Conservation (phyloP, 805 yeast genomes). For the Candida dajiaensis region DNA sequence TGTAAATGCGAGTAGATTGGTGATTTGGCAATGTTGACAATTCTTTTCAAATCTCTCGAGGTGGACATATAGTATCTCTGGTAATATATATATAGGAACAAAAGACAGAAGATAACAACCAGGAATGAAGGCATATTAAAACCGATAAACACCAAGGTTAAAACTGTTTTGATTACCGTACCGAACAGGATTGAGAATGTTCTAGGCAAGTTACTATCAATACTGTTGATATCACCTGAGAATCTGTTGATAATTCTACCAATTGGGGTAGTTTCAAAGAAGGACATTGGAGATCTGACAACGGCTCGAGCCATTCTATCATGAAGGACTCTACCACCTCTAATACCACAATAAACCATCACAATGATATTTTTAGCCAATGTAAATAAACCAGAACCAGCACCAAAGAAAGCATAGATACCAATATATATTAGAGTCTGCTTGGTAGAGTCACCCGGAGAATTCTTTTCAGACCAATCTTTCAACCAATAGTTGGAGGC, state of each 20-base stretch:
- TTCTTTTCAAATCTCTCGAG: constrained; percentile 73
- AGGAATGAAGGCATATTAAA: constrained; percentile 49
- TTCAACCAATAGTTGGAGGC: constrained; percentile 60
- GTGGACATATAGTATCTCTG: constrained; percentile 65
- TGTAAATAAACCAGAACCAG: constrained; percentile 43
- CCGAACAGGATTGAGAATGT: constrained; percentile 43
- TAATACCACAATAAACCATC: constrained; percentile 48
- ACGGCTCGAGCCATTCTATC: constrained; percentile 50
- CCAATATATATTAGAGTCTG: constrained; percentile 42
- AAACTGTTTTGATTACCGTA: constrained; percentile 36
- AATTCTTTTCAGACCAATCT: constrained; percentile 56
- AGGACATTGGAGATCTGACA: constrained; percentile 55
- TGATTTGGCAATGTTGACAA: constrained; percentile 60
- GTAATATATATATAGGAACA: constrained; percentile 60
- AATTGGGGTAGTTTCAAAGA: constrained; percentile 64
- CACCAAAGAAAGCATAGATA: constrained; percentile 51
- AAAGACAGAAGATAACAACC: constrained; percentile 34
- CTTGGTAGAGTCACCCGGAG: constrained; percentile 35
- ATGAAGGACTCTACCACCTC: constrained; percentile 51
- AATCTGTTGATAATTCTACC: constrained; percentile 64
- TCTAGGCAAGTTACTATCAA: constrained; percentile 54
- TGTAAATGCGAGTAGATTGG: constrained; percentile 82
- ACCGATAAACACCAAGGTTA: constrained; percentile 49
- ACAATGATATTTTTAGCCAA: constrained; percentile 41
- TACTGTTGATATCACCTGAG: constrained; percentile 52